Evolutionary conservation across 2,329 filamentous ascomycete species (phyloP).

Genomic region (Penicillium sp.): DNA sequence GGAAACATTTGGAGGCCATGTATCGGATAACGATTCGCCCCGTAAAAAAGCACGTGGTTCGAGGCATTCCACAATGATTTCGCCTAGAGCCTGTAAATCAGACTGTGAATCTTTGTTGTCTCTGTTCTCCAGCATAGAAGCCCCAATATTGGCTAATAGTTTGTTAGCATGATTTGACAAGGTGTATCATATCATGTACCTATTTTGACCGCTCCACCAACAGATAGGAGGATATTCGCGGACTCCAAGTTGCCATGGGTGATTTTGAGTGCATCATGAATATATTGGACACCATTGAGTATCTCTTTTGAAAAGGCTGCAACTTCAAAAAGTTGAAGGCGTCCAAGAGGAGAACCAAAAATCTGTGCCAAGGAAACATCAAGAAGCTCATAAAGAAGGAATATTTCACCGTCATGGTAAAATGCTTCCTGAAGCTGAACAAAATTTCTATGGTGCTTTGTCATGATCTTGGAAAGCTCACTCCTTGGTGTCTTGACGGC

Average conservation of each 20-base stretch:
- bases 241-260: conserved; percentile 7
- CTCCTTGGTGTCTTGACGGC: conserved; percentile 4
- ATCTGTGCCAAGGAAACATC: conserved; percentile 14
- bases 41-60: conserved; percentile 9
- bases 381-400: conserved; percentile 17
- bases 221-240: conserved; percentile 8
- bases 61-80: conserved; percentile 15
- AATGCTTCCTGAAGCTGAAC: conserved; percentile 7
- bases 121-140: conserved; percentile 1
- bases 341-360: conserved; percentile 11
- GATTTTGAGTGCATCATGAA: conserved; percentile 10
- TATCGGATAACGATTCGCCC: conserved; percentile 1
- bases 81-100: conserved; percentile 8
- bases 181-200: not conserved
- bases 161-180: not conserved
- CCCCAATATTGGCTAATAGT: conserved; percentile 11
- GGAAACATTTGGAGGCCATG: conserved; percentile 4
- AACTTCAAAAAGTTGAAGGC: conserved; percentile 13
- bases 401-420: conserved; percentile 9
- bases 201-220: conserved; percentile 14
- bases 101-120: not conserved
- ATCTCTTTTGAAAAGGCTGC: conserved; percentile 16
- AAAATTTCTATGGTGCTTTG: conserved; percentile 9
- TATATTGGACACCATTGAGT: conserved; percentile 12
- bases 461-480: conserved; percentile 2